Conservation (phyloP, 2,329 filamentous ascomycete species). For the Claviceps capensis region DNA sequence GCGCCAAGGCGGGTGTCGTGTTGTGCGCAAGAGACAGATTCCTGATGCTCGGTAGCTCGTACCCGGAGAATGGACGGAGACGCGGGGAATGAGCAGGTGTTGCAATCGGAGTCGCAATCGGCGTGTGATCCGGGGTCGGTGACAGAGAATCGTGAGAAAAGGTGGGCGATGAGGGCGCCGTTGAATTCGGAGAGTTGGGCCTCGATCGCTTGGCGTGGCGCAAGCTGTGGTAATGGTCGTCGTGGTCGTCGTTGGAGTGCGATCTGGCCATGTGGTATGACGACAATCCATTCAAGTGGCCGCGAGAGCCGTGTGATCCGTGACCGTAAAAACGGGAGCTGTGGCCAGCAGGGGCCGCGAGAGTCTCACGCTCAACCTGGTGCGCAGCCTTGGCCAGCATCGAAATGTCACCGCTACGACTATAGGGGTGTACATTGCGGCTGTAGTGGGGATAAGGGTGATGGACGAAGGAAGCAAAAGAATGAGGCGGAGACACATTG, state of each 20-base stretch:
- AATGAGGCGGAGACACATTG: conserved; percentile 89
- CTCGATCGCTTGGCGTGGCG: conserved; percentile 75
- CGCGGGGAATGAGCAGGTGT: conserved; percentile 80
- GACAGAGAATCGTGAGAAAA: conserved; percentile 94
- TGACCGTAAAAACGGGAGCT: conserved; percentile 36
- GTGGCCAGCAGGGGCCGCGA: conserved; percentile 27
- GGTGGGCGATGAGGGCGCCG: conserved; percentile 86
- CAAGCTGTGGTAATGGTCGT: conserved; percentile 63
- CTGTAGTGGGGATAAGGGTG: conserved; percentile 32
- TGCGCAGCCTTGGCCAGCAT: conserved; percentile 47
- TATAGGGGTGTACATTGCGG: conserved; percentile 32
- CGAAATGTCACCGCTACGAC: conserved; percentile 39
- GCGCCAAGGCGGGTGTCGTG: conserved; percentile 41
- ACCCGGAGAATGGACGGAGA: conserved; percentile 63
- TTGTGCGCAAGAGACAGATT: conserved; percentile 40
- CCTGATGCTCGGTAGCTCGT: conserved; percentile 75
- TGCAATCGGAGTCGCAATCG: conserved; percentile 57
- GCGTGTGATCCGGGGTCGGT: conserved; percentile 94
- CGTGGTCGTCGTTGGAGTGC: conserved; percentile 62
- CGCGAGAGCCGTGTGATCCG: conserved; percentile 34
- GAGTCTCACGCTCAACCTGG: conserved; percentile 47
- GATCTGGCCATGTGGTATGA: conserved; percentile 92
- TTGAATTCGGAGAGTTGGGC: conserved; percentile 89
- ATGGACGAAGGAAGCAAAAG: conserved; percentile 58
- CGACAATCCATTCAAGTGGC: conserved; percentile 60